Evolutionary conservation across 176 grass and related monocot genomes (phyloP).

Genomic region (Zoysia pacifica): DNA sequence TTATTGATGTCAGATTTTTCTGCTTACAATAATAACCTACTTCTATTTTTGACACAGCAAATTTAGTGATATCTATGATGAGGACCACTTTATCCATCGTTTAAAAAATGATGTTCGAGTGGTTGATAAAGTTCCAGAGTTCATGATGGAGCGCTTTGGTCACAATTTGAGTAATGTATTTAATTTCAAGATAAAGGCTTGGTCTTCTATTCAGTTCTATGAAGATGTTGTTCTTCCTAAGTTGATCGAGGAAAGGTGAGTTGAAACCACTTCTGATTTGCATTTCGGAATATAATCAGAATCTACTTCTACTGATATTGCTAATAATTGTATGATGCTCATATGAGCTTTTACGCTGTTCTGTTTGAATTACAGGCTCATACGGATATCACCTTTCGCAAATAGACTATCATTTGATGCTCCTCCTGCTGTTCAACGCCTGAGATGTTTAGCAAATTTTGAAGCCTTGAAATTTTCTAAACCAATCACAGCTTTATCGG

Average conservation of each 20-base stretch:
- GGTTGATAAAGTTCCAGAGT: slow-evolving; percentile 82
- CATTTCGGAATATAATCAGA: slow-evolving; percentile 10
- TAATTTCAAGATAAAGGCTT: slow-evolving; percentile 99
- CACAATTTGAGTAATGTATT: slow-evolving; percentile 93
- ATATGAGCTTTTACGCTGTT: slow-evolving; percentile 10
- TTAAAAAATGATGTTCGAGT: slow-evolving; percentile 89
- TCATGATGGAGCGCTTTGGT: slow-evolving; percentile 91
- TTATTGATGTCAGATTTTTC: neutral
- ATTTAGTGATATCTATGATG: slow-evolving; percentile 94
- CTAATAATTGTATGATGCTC: neutral
- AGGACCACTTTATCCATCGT: slow-evolving; percentile 71
- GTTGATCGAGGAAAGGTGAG: slow-evolving; percentile 87
- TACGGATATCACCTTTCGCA: slow-evolving; percentile 97
- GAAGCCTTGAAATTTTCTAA: slow-evolving; percentile 93
- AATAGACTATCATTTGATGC: slow-evolving; percentile 92
- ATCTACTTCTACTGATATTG: slow-evolving; percentile 20
- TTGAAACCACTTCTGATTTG: slow-evolving; percentile 32
- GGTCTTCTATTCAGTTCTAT: slow-evolving; percentile 83
- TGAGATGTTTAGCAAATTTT: slow-evolving; percentile 97
- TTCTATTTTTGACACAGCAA: slow-evolving; percentile 63
- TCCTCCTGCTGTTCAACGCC: slow-evolving; percentile 73
- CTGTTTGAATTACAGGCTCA: slow-evolving; percentile 57
- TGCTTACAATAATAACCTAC: slow-evolving; percentile 6
- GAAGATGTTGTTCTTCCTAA: slow-evolving; percentile 87
- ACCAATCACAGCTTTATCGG: slow-evolving; percentile 69